Evolutionary conservation across 192 early-diverging fungal genomes (phyloP).

Genomic region (Rhizoclosmatium globosum): DNA sequence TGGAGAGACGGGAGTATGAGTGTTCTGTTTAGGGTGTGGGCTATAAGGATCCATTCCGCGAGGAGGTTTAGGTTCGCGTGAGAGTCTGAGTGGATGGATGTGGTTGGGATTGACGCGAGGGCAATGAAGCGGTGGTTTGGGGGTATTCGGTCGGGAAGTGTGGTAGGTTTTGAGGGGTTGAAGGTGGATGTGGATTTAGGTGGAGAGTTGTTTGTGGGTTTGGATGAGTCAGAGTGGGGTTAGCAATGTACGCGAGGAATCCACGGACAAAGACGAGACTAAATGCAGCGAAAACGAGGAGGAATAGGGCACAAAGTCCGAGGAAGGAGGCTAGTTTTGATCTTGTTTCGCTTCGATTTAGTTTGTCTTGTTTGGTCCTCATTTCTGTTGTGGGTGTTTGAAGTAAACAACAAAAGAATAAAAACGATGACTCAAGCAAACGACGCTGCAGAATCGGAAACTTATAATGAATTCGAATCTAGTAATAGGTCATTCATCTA

Average conservation of each 20-base stretch:
- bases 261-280: not conserved
- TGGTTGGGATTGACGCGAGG: conserved; percentile 7
- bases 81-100: not conserved
- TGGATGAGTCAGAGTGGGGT: too few species aligned
- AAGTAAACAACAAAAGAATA: too few species aligned
- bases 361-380: too few species aligned
- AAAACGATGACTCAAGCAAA: too few species aligned
- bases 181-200: not conserved
- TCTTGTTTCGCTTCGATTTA: too few species aligned
- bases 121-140: conserved; percentile 19
- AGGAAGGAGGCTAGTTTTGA: too few species aligned
- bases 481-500: too few species aligned
- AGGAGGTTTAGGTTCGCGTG: conserved; percentile 1
- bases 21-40: conserved; percentile 20
- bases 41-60: conserved; percentile 29
- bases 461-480: too few species aligned
- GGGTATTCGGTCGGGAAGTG: not conserved
- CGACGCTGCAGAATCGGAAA: too few species aligned
- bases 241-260: not conserved
- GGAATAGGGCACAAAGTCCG: not conserved
- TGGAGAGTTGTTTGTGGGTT: too few species aligned
- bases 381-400: too few species aligned
- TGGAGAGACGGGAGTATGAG: conserved; percentile 4
- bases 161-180: not conserved
- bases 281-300: not conserved